Percentiles rank a stretch among this genome's conserved stretches.
These are phyloP conservation scores for Globisporangium megalacanthum DNA, from an alignment of 352 stramenopile genomes.

Conservation along the genomic window DNA sequence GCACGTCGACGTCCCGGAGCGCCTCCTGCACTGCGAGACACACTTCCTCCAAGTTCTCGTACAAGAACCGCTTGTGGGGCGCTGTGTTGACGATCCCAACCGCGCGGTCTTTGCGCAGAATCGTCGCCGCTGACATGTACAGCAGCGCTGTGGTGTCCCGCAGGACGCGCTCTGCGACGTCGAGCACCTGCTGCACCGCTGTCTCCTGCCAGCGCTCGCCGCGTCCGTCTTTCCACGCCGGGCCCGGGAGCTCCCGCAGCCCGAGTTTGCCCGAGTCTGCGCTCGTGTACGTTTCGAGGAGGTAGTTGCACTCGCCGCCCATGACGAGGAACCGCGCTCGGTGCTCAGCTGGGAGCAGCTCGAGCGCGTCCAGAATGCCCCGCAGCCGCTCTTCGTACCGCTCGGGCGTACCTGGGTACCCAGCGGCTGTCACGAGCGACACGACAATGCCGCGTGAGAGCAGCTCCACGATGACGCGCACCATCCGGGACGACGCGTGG, in stretches of 20 bases:
- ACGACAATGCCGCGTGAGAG: conserved; percentile 67
- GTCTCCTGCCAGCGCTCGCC: conserved; percentile 82
- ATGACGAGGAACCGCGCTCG: conserved; percentile 87
- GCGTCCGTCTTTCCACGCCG: conserved; percentile 74
- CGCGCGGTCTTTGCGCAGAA: conserved; percentile 92
- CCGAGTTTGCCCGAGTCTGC: conserved; percentile 33
- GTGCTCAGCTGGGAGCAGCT: conserved; percentile 41
- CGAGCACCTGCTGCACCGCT: conserved; percentile 82
- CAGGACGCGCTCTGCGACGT: conserved; percentile 75
- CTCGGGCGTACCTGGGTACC: conserved; percentile 61
- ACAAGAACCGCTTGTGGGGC: conserved; percentile 59
- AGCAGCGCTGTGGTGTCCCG: conserved; percentile 69
- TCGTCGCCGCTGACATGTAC: conserved; percentile 63
- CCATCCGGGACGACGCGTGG: conserved; percentile 58
- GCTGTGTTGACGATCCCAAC: conserved; percentile 90
- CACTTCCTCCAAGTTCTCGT: conserved; percentile 94
- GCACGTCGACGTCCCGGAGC: conserved; percentile 71
- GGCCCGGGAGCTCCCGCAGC: conserved; percentile 59
- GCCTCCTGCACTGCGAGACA: conserved; percentile 89
- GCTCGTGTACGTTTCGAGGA: conserved; percentile 71
- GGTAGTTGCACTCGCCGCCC: conserved; percentile 97
- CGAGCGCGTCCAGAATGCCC: conserved; percentile 68
- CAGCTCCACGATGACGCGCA: conserved; percentile 63
- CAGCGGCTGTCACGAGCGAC: conserved; percentile 76
- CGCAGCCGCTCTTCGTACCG: conserved; percentile 72